Evolutionary conservation across 805 yeast genomes (phyloP), one percentile per base, ranked within the genome.

Genomic region (Metschnikowia kofuensis): DNA sequence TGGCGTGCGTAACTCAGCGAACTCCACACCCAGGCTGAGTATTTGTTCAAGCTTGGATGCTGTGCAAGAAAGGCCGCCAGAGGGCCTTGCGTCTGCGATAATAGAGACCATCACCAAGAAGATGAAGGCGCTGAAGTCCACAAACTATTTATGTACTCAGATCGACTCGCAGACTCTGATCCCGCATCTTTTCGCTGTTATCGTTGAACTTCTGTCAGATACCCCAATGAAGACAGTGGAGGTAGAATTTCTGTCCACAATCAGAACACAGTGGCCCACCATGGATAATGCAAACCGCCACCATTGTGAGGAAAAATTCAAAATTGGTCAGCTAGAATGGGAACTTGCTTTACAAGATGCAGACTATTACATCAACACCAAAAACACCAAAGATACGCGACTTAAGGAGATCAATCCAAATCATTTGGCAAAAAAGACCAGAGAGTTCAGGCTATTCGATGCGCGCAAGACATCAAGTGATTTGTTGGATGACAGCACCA

Each of bases 181-280:
- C 1, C 76, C 83, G 1, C 82, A 78, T 56, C 78, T 80, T 2
- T 70, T 81, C 53, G 85, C 81, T 0, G 69, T 81, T 2, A 67
- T 80, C 5, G 54, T 80, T 1, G 77, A 79, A 44, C 55, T 79
- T 0, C 58, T 64, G 26, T 75, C 70, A 44, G 76, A 72, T 35
- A 67, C 73, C 1, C 47, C 64, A 2, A 59, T 76, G 4, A 65
- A 72, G 26, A 67, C 65, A 35, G 58, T 80, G 32, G 64, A 65
- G 37, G 56, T 77, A 11, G 76, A 74, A 44, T 66, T 82, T 44
- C 70, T 66, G 47, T 72, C 82, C 1, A 51, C 64, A 5, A 71
- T 76, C 7, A 67, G 72, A 45, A 69, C 79, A 3, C 63, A 72
- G 48, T 82, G 86, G 86, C 80, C 80, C 5, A 67, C 72, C 35